Conservation (phyloP, 2,329 filamentous ascomycete species). For the Chaetomiaceae sp. region DNA sequence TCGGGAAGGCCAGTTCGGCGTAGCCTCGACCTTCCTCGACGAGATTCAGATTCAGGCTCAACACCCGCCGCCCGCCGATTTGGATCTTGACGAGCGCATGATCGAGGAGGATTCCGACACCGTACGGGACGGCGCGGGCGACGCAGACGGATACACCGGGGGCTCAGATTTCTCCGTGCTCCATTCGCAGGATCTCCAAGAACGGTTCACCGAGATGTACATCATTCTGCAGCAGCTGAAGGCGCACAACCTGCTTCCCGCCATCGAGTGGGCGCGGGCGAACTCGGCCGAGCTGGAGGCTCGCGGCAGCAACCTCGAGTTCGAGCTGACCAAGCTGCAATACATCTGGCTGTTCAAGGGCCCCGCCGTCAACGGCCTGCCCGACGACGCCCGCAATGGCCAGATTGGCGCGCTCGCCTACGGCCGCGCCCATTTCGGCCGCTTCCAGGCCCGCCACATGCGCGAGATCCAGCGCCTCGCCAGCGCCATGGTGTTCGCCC, state of each 20-base stretch:
- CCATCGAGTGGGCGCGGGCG: slow-evolving; percentile 76
- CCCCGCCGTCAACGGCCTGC: slow-evolving; percentile 45
- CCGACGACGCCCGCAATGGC: slow-evolving; percentile 49
- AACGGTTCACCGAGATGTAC: slow-evolving; percentile 86
- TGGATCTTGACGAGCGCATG: slow-evolving; percentile 20
- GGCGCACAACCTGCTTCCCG: slow-evolving; percentile 67
- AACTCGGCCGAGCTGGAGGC: slow-evolving; percentile 68
- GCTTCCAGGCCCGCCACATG: slow-evolving; percentile 69
- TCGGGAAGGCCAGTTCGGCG: slow-evolving; percentile 86
- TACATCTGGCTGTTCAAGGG: slow-evolving; percentile 84
- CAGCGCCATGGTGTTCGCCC: slow-evolving; percentile 70
- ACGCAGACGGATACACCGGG: slow-evolving; percentile 26
- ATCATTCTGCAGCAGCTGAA: slow-evolving; percentile 74
- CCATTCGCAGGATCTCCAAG: slow-evolving; percentile 63
- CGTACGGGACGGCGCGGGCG: slow-evolving; percentile 30
- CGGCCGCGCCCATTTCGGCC: slow-evolving; percentile 64
- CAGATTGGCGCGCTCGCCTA: slow-evolving; percentile 65
- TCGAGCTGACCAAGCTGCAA: slow-evolving; percentile 84
- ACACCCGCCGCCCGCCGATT: slow-evolving; percentile 14
- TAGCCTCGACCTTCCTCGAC: slow-evolving; percentile 75
- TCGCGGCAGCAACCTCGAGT: slow-evolving; percentile 87
- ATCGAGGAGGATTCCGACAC: slow-evolving; percentile 22
- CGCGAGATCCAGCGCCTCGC: slow-evolving; percentile 75
- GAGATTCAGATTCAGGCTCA: slow-evolving; percentile 58
- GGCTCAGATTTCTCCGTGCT: slow-evolving; percentile 49